Base-by-base conservation (phyloP, 225 moss, liverwort and hornwort species). In the Polytrichum formosum region DNA sequence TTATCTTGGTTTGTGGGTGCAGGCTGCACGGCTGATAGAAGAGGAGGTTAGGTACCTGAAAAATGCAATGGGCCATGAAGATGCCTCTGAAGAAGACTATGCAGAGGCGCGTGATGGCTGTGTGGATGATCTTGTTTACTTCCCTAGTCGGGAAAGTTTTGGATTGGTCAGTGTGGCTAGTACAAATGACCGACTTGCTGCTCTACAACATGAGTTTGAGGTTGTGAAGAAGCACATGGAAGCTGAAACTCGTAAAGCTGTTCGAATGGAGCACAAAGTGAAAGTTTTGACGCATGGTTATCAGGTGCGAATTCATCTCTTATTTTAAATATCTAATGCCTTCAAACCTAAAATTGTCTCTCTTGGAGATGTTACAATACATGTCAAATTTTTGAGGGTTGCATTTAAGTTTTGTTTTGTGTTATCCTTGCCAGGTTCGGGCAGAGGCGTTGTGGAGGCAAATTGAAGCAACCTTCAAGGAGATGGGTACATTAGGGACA, bases 211-310 rank as follows among this genome's bases (percentile, higher is more conserved):
- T 55, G 91, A 93, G 79, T 87, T 93, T 30, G 93, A 96, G 79
- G 78, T 77, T 22, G 82, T 91, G 64, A 90, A 93, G 81, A 96
- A 84, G 84, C 84, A 91, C 61, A 96, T 96, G 96, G 96, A 96
- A 77, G 85, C 77, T 55, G 96, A 96, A 79, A 91, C 96, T 33
- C 83, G 83, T 28, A 93, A 90, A 78, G 93, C 90, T 58, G 93
- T 90, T 35, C 85, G 89, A 68, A 81, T 86, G 78, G 96, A 93
- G 74, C 91, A 93, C 73, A 96, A 88, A 81, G 84, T 96, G 7
- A 93, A 89, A 84, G 88, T 93, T 65, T 73, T 93, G 55, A 91
- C 91, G 5, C 90, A 96, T 72, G 96, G 96, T 65, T 92, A 92
- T 71, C 89, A 97, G 89, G 90, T 96, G 70, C 67, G 65, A 16